These are phyloP conservation scores for Eutrema salsugineum DNA, from an alignment of 441 rosid genomes.

Conservation along the genomic window DNA sequence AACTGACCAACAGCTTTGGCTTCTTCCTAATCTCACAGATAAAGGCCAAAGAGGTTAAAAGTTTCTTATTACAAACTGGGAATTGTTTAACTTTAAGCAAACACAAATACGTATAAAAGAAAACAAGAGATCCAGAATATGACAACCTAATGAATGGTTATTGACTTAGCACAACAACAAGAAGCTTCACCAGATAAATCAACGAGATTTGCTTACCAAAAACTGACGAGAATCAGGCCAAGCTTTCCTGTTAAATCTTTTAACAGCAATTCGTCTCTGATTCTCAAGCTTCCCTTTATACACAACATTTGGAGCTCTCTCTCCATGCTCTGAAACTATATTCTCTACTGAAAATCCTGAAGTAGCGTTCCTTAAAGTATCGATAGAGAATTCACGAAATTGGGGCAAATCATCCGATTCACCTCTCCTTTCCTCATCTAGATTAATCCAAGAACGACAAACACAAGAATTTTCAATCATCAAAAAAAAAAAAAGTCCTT, in stretches of 20 bases:
- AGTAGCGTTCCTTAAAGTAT: constrained; percentile 52
- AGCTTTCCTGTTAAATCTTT: constrained; percentile 58
- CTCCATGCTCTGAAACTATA: constrained; percentile 64
- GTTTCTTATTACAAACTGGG: neutral
- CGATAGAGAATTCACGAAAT: constrained; percentile 63
- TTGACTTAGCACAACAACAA: too few relatives aligned
- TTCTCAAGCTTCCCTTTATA: constrained; percentile 58
- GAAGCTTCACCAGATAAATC: too few relatives aligned
- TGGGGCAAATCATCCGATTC: constrained; percentile 43
- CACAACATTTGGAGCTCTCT: constrained; percentile 66
- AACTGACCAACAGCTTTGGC: constrained; percentile 59
- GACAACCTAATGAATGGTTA: too few relatives aligned
- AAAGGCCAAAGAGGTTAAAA: neutral
- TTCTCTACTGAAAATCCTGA: constrained; percentile 60
- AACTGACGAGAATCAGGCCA: constrained; percentile 73
- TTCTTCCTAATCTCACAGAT: constrained; percentile 41
- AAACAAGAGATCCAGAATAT: too few relatives aligned
- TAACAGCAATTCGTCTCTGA: constrained; percentile 53
- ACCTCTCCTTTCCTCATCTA: constrained; percentile 44
- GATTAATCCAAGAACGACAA: neutral
- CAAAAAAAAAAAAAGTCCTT: neutral
- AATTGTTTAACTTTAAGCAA: too few relatives aligned
- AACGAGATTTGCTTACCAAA: constrained; percentile 32
- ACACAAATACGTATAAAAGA: too few relatives aligned
- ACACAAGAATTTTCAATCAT: neutral